These are phyloP conservation scores for Stereum hirsutum DNA, from an alignment of 1,284 basidiomycete species.

Conservation along the genomic window DNA sequence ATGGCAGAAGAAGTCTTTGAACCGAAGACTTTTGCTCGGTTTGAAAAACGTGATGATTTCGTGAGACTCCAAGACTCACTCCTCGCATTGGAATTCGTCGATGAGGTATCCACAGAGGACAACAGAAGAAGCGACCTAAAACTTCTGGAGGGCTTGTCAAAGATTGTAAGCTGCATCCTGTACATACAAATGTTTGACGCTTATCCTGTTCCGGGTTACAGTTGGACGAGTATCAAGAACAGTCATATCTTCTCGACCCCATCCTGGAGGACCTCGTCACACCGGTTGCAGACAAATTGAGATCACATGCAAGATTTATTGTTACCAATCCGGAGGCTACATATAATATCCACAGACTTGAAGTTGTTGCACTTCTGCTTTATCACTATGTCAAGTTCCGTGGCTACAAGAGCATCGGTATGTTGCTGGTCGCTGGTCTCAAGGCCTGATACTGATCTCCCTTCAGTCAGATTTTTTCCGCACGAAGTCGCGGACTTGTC, in stretches of 20 bases:
- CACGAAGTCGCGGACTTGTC: constrained; percentile 81
- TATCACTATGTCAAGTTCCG: constrained; percentile 86
- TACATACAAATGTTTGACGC: no score
- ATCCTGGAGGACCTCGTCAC: constrained; percentile 77
- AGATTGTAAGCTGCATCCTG: no score
- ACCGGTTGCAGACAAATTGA: constrained; percentile 68
- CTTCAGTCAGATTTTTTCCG: constrained; percentile 83
- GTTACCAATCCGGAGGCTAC: constrained; percentile 23
- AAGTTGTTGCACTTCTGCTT: constrained; percentile 53
- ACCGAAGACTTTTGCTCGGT: constrained; percentile 38
- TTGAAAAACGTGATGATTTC: constrained; percentile 58
- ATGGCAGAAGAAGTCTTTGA: constrained; percentile 20
- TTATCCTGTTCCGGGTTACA: no score
- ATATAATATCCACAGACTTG: constrained; percentile 33
- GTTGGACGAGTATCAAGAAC: constrained; percentile 91
- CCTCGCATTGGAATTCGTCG: constrained; percentile 41
- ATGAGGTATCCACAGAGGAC: constrained; percentile 33
- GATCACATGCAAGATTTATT: constrained; percentile 42
- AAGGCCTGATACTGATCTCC: constrained; percentile 11
- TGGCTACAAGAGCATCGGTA: constrained; percentile 90
- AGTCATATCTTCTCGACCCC: constrained; percentile 94
- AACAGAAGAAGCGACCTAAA: constrained; percentile 35
- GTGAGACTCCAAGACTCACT: constrained; percentile 39
- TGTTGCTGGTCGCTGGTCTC: constrained; percentile 22
- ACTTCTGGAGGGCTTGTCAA: constrained; percentile 31